Base-by-base conservation (phyloP, 495 filamentous ascomycete species). In the Cercophora scortea region DNA sequence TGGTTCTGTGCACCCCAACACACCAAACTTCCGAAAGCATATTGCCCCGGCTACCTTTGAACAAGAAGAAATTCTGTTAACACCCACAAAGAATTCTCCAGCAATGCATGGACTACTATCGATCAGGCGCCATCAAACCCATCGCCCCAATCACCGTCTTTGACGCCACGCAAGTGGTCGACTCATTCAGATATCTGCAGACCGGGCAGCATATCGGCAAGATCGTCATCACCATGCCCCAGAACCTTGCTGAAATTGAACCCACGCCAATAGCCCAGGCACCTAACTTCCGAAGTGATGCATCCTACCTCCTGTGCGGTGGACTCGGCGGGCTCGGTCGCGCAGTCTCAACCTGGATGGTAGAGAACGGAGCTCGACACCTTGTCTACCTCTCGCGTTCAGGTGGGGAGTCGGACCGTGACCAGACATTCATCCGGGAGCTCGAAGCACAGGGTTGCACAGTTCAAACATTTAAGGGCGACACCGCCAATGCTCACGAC, bases 261-360 rank as follows among this genome's bases (percentile, higher is more conserved):
- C 45, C 4, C 9, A 44, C 33, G 60, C 74, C 18, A 56, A 13
- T 49, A 65, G 10, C 57, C 84, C 6, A 58, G 67, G 12, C 62
- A 4, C 17, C 12, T 35, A 8, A 8, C 9, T 19, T 36, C 11
- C 8, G 6, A 45, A 15, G 12, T 15, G 35, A 56, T 57, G 60
- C 55, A 0, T 68, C 64, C 1, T 76, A 77, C 44, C 43, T 77
- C 0, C 56, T 79, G 18, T 57, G 64, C 1, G 76, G 76, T 32
- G 74, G 73, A 1, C 47, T 71, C 5, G 68, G 66, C 6, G 74
- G 75, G 6, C 52, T 79, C 13, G 70, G 74, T 7, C 62, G 63
- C 1, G 66, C 54, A 9, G 49, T 77, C 2, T 61, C 64, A 1
- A 33, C 54, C 3, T 65, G 65, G 51, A 49, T 78, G 15, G 68